A percentile compares a stretch with the other conserved stretches of the same genome.
phyloP scores from a whole-genome alignment of 2,329 filamentous ascomycete genomes.

The Coniella lustricola region DNA sequence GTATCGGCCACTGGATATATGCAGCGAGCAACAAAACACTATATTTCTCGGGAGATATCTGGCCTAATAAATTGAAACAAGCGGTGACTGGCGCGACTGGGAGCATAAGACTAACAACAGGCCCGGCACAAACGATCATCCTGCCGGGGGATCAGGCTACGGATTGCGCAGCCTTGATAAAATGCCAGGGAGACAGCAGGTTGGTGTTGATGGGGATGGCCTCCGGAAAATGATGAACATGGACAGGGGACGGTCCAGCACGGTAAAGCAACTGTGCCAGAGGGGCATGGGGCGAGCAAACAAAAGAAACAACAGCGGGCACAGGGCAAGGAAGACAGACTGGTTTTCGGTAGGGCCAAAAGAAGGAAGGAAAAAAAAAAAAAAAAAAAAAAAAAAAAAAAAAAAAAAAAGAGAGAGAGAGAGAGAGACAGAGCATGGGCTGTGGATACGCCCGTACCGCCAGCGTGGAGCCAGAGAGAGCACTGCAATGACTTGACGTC shows the following conservation, averaged over 20 bases:
- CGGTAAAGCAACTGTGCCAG: conserved; percentile 14
- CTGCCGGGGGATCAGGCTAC: conserved; percentile 15
- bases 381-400: background rate
- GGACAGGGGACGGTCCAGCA: conserved; percentile 13
- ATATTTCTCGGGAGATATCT: conserved; percentile 16
- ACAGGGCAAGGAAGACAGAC: background rate
- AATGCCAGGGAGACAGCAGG: conserved; percentile 15
- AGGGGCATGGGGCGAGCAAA: conserved; percentile 1
- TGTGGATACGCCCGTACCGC: conserved; percentile 9
- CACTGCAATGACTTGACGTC: conserved; percentile 11
- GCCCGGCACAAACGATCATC: conserved; percentile 16
- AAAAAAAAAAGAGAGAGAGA: conserved; percentile 2
- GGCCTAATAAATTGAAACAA: conserved; percentile 14
- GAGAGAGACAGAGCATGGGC: conserved; percentile 6
- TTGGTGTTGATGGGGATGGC: conserved; percentile 16
- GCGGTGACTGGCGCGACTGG: conserved; percentile 18
- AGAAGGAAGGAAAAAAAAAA: background rate
- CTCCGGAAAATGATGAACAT: conserved; percentile 15
- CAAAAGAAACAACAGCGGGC: background rate
- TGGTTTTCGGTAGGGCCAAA: no score
- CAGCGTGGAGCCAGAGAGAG: conserved; percentile 10
- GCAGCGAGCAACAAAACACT: conserved; percentile 14
- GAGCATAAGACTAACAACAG: conserved; percentile 9
- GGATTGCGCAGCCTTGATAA: conserved; percentile 13
- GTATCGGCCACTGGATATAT: conserved; percentile 12